Evolutionary conservation across 495 filamentous ascomycete genomes (phyloP).

Genomic region (Aspergillus heteromorphus): DNA sequence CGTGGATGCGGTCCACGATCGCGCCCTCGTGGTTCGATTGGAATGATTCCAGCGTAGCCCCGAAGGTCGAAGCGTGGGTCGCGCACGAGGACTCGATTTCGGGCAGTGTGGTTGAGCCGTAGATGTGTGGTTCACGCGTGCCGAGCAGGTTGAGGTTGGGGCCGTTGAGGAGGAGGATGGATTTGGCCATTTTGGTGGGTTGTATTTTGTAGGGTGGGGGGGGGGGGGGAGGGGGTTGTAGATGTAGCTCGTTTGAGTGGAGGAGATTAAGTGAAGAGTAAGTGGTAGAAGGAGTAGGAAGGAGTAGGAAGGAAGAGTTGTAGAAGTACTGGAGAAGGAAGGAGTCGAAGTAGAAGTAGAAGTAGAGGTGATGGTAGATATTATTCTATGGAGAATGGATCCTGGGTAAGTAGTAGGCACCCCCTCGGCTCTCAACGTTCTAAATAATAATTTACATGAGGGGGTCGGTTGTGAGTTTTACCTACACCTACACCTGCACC

Average conservation of each 20-base stretch:
- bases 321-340: too few species aligned
- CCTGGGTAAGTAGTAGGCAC: too few species aligned
- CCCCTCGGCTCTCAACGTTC: too few species aligned
- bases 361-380: too few species aligned
- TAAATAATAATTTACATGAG: too few species aligned
- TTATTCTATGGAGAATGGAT: too few species aligned
- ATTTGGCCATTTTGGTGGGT: constrained; percentile 33
- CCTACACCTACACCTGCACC: too few species aligned
- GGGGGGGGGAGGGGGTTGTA: neutral
- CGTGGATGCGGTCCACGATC: constrained; percentile 56
- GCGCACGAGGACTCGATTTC: constrained; percentile 47
- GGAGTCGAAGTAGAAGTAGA: too few species aligned
- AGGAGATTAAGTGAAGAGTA: neutral
- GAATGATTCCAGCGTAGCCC: constrained; percentile 44
- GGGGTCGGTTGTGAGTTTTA: neutral
- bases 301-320: too few species aligned
- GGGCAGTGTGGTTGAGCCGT: constrained; percentile 58
- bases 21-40: constrained; percentile 67
- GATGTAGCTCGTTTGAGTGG: too few species aligned
- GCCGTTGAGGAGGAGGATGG: constrained; percentile 70
- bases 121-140: constrained; percentile 64
- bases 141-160: constrained; percentile 79
- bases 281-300: too few species aligned
- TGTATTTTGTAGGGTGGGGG: neutral
- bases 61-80: constrained; percentile 36